phyloP scores from a whole-genome alignment of 2,329 filamentous ascomycete genomes.

The Penicillium digitatum region DNA sequence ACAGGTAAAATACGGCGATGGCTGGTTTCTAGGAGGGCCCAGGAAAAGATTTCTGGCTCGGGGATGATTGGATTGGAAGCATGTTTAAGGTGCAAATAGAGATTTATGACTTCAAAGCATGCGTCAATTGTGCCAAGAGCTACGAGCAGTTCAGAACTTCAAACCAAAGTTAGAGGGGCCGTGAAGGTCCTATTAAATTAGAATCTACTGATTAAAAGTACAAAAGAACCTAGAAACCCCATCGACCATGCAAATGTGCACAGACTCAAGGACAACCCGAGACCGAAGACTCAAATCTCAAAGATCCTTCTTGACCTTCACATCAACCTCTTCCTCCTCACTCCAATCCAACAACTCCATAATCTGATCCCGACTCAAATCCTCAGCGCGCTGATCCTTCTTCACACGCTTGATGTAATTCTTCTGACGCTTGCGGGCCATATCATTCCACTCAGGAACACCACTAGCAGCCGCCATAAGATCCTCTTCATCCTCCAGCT shows the following conservation, averaged over 20 bases:
- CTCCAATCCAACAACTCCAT: constrained; percentile 63
- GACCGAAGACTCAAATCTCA: not conserved
- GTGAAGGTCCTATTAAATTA: not conserved
- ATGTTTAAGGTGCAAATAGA: constrained; percentile 1
- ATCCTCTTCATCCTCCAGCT: constrained; percentile 41
- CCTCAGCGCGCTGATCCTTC: constrained; percentile 59
- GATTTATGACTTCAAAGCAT: not conserved
- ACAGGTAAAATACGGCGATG: not conserved
- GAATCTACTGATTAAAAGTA: constrained; percentile 2
- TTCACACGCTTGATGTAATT: constrained; percentile 63
- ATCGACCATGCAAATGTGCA: constrained; percentile 10
- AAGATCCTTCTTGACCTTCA: constrained; percentile 25
- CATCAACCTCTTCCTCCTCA: constrained; percentile 35
- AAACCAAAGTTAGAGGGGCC: not conserved
- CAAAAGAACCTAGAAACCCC: constrained; percentile 1
- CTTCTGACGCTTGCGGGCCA: constrained; percentile 65
- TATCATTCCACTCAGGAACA: constrained; percentile 62
- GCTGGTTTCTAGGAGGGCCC: not conserved
- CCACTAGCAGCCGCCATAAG: constrained; percentile 44
- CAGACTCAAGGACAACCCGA: not conserved
- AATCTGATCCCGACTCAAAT: constrained; percentile 71
- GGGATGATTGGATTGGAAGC: not conserved
- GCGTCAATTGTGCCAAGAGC: not conserved
- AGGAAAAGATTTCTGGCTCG: not conserved
- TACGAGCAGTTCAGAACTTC: not conserved